Evolutionary conservation across 345 rosid genomes (phyloP).

Genomic region (Populus euphratica): DNA sequence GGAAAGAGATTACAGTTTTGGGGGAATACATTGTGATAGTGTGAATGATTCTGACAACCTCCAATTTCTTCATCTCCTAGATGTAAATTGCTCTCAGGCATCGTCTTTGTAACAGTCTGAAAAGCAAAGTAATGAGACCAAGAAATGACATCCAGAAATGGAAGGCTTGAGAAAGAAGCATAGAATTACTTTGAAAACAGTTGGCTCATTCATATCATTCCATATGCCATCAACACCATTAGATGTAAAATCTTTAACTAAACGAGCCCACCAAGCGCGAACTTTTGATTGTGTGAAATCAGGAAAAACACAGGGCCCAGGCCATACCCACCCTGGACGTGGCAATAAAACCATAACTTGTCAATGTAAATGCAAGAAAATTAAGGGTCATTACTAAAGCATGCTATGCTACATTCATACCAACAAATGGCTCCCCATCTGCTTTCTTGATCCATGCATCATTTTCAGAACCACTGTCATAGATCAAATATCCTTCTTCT

Average conservation of each 20-base stretch:
- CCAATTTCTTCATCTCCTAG: constrained; percentile 77
- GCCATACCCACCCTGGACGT: constrained; percentile 87
- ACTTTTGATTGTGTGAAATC: constrained; percentile 72
- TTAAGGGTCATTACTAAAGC: constrained; percentile 2
- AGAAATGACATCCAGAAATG: neutral
- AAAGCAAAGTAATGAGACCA: constrained; percentile 20
- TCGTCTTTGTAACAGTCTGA: constrained; percentile 81
- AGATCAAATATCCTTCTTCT: constrained; percentile 65
- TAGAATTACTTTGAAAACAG: constrained; percentile 66
- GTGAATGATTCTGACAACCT: constrained; percentile 67
- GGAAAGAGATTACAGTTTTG: constrained; percentile 12
- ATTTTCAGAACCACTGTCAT: constrained; percentile 61
- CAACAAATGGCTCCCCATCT: constrained; percentile 61
- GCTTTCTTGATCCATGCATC: constrained; percentile 67
- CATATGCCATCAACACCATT: constrained; percentile 96
- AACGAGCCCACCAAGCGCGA: constrained; percentile 85
- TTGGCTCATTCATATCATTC: constrained; percentile 98
- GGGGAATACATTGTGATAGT: constrained; percentile 80
- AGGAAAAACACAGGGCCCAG: constrained; percentile 88
- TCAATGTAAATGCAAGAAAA: neutral
- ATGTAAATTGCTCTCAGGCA: constrained; percentile 85
- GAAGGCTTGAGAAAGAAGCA: neutral
- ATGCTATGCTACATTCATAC: constrained; percentile 31
- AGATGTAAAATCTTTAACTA: constrained; percentile 68
- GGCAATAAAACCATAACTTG: constrained; percentile 8